These are phyloP conservation scores for Moricandia arvensis DNA, from an alignment of 345 rosid genomes.

Conservation along the genomic window DNA sequence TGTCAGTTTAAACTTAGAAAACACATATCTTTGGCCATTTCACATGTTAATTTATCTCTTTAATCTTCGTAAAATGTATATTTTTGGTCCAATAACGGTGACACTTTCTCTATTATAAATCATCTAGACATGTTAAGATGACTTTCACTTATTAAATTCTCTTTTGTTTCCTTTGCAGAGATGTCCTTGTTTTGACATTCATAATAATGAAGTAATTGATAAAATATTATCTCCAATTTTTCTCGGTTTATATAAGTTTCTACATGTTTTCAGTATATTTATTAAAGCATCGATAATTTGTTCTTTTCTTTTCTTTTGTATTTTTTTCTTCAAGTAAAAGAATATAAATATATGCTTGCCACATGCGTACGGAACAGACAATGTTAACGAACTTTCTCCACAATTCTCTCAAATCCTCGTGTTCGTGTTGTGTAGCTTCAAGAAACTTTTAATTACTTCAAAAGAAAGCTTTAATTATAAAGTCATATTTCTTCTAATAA, in stretches of 20 bases:
- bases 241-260: background rate
- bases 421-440: conserved; percentile 7
- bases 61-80: background rate
- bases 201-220: background rate
- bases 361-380: conserved; percentile 30
- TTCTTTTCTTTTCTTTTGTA: background rate
- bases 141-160: background rate
- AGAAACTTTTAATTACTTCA: background rate
- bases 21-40: background rate
- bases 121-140: background rate
- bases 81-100: background rate
- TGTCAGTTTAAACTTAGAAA: background rate
- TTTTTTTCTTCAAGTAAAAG: background rate
- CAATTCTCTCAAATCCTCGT: conserved; percentile 36
- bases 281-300: background rate
- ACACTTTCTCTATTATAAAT: background rate
- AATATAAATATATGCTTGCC: background rate
- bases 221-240: background rate
- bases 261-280: background rate
- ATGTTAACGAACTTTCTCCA: conserved; percentile 34
- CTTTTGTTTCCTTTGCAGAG: no score
- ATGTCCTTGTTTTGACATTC: background rate
- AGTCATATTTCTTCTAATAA: background rate
- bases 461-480: background rate
- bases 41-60: background rate